Conservation (phyloP, 257 asterid genomes). For the Dorcoceras hygrometricum region DNA sequence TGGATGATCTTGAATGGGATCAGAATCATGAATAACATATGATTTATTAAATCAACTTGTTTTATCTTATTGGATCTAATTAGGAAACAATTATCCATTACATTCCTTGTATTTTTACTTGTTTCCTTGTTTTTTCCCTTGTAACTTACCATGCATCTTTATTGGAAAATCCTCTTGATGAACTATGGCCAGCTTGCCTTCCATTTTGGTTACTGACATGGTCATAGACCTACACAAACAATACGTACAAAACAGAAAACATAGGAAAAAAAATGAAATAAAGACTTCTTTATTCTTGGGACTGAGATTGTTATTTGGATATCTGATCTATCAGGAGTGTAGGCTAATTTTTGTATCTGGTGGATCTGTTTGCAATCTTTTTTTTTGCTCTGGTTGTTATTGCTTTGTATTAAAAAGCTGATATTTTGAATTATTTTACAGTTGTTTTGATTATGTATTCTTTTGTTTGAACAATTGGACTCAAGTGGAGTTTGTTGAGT, state of each 20-base stretch:
- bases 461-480: neutral
- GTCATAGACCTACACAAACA: neutral
- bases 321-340: neutral
- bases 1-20: neutral
- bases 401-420: neutral
- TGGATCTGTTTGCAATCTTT: neutral
- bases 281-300: neutral
- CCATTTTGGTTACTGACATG: neutral
- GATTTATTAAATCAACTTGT: no score
- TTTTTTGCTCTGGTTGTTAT: neutral
- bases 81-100: neutral
- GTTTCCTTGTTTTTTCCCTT: neutral
- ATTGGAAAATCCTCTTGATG: neutral
- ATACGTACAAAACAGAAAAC: neutral
- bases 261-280: neutral
- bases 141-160: neutral
- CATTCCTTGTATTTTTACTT: neutral
- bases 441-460: neutral
- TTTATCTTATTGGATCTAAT: no score
- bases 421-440: neutral
- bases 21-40: neutral
- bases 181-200: neutral
- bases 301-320: neutral
- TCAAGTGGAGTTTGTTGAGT: conserved; percentile 6
- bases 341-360: neutral